phyloP scores from a whole-genome alignment of 116 monocot species.

The Posidonia oceanica region DNA sequence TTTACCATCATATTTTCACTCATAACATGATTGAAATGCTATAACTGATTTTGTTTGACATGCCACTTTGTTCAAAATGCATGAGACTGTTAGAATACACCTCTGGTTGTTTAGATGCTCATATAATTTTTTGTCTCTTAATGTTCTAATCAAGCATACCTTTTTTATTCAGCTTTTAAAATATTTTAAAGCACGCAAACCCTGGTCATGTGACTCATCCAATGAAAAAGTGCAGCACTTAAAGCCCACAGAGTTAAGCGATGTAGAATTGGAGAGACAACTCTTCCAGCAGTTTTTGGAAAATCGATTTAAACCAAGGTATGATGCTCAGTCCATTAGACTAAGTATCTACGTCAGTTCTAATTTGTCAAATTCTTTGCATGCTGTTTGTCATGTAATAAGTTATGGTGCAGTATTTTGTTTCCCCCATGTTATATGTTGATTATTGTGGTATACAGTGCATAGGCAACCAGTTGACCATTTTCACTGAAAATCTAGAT shows the following conservation, averaged over 20 bases:
- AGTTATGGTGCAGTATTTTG: not conserved
- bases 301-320: constrained; percentile 43
- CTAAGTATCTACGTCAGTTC: too few relatives aligned
- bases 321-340: not conserved
- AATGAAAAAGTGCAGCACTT: not conserved
- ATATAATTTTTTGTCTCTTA: not conserved
- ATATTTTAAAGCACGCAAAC: constrained; percentile 24
- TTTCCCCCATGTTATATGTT: too few relatives aligned
- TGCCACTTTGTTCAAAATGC: not conserved
- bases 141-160: not conserved
- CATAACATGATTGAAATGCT: too few relatives aligned
- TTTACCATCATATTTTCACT: too few relatives aligned
- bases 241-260: constrained; percentile 3
- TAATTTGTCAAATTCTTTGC: not conserved
- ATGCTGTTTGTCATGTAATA: not conserved
- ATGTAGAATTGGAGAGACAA: constrained; percentile 20
- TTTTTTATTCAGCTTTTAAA: constrained; percentile 29
- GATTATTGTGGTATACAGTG: too few relatives aligned
- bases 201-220: constrained; percentile 18
- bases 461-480: too few relatives aligned
- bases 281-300: constrained; percentile 37
- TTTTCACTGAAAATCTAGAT: too few relatives aligned
- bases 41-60: too few relatives aligned
- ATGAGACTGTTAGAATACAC: not conserved
- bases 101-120: not conserved